Percentiles rank a stretch among this genome's conserved stretches.
phyloP scores from a whole-genome alignment of 164 flowering plant species.

The Houttuynia cordata region DNA sequence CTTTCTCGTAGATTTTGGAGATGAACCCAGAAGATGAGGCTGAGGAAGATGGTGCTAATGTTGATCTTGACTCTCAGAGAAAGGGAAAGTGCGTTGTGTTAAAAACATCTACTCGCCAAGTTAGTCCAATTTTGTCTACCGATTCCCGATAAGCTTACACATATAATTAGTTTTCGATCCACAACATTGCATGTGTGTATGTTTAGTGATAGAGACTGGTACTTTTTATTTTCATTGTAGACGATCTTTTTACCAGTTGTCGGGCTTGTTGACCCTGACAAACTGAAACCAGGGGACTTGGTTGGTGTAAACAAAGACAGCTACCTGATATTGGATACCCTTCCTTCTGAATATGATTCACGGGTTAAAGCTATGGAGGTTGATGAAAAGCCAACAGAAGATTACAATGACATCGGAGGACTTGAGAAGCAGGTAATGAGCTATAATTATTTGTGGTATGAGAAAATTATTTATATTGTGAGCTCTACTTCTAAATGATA shows the following conservation, averaged over 20 bases:
- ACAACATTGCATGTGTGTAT: too few relatives aligned
- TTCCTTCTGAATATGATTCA: constrained; percentile 96
- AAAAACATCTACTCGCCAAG: constrained; percentile 94
- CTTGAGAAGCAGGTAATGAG: constrained; percentile 80
- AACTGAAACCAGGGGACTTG: constrained; percentile 86
- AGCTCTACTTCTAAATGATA: too few relatives aligned
- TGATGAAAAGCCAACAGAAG: constrained; percentile 98
- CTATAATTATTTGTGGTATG: too few relatives aligned
- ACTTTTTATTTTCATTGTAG: constrained; percentile 23
- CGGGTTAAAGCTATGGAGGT: constrained; percentile 99
- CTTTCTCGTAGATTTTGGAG: constrained; percentile 52
- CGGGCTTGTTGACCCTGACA: constrained; percentile 94
- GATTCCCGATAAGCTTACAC: too few relatives aligned
- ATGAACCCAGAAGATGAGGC: constrained; percentile 98
- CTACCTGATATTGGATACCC: constrained; percentile 83
- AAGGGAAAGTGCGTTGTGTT: constrained; percentile 93
- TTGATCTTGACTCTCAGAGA: constrained; percentile 92
- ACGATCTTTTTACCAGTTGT: constrained; percentile 92
- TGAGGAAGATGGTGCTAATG: constrained; percentile 96
- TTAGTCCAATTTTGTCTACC: constrained; percentile 8
- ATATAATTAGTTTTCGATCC: too few relatives aligned
- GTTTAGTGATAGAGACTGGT: too few relatives aligned
- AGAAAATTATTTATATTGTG: too few relatives aligned
- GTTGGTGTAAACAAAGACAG: constrained; percentile 98
- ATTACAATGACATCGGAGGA: constrained; percentile 93